Conservation (phyloP, 2,329 filamentous ascomycete species). For the Pseudogymnoascus sp. region DNA sequence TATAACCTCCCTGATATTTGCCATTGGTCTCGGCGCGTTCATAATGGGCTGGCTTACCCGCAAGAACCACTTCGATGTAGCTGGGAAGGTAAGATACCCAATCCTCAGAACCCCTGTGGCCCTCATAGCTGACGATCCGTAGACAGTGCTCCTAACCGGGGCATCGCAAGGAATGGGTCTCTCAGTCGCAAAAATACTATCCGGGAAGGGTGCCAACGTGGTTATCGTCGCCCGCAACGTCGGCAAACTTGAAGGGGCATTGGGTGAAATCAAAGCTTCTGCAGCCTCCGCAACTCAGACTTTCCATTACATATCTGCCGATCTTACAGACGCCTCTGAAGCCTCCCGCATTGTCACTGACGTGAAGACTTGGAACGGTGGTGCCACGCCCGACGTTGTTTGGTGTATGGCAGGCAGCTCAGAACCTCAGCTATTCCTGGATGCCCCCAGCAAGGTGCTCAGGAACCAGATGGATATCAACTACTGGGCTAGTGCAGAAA, state of each 20-base stretch:
- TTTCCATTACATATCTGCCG: conserved; percentile 77
- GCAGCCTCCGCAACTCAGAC: conserved; percentile 58
- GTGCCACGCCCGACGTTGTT: conserved; percentile 67
- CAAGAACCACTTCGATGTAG: conserved; percentile 17
- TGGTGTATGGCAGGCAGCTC: conserved; percentile 82
- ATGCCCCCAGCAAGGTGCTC: conserved; percentile 58
- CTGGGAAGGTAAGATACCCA: conserved; percentile 12
- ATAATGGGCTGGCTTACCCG: conserved; percentile 12
- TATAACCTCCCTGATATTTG: neutral
- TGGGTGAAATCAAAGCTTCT: conserved; percentile 60
- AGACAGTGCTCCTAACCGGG: conserved; percentile 87
- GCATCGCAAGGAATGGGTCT: conserved; percentile 90
- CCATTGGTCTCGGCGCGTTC: conserved; percentile 10
- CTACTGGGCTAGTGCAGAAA: conserved; percentile 79
- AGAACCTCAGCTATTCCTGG: conserved; percentile 67
- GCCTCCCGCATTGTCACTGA: conserved; percentile 62
- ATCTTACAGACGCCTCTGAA: conserved; percentile 64
- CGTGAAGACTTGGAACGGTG: conserved; percentile 70
- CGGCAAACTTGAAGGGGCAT: conserved; percentile 62
- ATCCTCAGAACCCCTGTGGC: neutral
- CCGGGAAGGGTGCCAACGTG: conserved; percentile 76
- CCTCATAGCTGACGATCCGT: conserved; percentile 11
- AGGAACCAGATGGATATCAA: conserved; percentile 84
- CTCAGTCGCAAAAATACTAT: conserved; percentile 62
- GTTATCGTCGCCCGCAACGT: conserved; percentile 75